A percentile compares a stretch with the other conserved stretches of the same genome.
Evolutionary conservation across 768 basidiomycete genomes (phyloP).

Genomic region (Fomitopsis serialis): DNA sequence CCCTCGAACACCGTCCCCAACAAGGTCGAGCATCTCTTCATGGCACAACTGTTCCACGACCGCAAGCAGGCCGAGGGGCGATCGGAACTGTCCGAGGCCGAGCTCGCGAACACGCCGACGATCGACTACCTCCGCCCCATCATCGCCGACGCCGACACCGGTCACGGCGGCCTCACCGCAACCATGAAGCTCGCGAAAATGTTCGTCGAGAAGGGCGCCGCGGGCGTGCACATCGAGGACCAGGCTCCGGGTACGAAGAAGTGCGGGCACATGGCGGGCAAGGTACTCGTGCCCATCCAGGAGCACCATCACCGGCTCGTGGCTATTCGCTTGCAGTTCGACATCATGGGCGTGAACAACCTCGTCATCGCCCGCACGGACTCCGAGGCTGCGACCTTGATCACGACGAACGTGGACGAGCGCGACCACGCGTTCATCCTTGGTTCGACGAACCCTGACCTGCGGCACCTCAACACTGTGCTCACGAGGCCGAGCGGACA

Average conservation of each 20-base stretch:
- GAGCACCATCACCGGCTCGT: conserved; percentile 99
- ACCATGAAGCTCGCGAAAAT: conserved; percentile 98
- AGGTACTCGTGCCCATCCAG: conserved; percentile 93
- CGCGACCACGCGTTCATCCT: conserved; percentile 98
- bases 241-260: conserved; percentile 98
- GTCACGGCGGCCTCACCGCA: conserved; percentile 96
- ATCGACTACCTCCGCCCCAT: conserved; percentile 93
- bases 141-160: conserved; percentile 96
- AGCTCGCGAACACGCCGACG: conserved; percentile 62
- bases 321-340: conserved; percentile 94
- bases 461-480: conserved; percentile 66
- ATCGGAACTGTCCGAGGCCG: conserved; percentile 59
- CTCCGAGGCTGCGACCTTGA: conserved; percentile 95
- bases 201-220: conserved; percentile 98
- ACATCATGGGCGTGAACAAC: conserved; percentile 98
- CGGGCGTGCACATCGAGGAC: conserved; percentile 97
- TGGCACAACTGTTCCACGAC: conserved; percentile 98
- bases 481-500: conserved; percentile 81
- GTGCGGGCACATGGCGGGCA: conserved; percentile 90
- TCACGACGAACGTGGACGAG: conserved; percentile 93
- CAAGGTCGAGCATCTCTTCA: conserved; percentile 97
- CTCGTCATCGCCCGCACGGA: conserved; percentile 92
- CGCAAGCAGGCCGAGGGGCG: conserved; percentile 89
- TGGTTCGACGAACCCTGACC: conserved; percentile 73
- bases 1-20: conserved; percentile 98